phyloP scores from a whole-genome alignment of 768 basidiomycete genomes.

The Calocybe cyanea region DNA sequence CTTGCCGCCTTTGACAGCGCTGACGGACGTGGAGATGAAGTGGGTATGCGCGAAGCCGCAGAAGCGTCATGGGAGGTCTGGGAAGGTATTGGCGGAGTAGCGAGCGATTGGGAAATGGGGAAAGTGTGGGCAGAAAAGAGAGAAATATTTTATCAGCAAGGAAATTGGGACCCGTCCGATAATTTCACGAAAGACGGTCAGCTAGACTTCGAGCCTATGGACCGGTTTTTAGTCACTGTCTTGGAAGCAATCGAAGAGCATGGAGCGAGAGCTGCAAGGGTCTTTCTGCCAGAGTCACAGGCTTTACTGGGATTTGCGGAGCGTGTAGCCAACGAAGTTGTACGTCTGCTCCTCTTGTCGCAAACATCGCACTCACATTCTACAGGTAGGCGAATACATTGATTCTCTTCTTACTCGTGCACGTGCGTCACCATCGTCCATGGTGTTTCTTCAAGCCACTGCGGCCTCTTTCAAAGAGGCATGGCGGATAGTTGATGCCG shows the following conservation, averaged over 20 bases:
- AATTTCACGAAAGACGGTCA: conserved; percentile 74
- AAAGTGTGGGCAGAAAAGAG: conserved; percentile 95
- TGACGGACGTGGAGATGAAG: conserved; percentile 70
- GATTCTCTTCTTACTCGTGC: conserved; percentile 72
- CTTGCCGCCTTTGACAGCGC: conserved; percentile 89
- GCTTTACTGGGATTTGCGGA: conserved; percentile 84
- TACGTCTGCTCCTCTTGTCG: conserved; percentile 28
- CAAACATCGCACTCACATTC: conserved; percentile 1
- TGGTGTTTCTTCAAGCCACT: conserved; percentile 74
- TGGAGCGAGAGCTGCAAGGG: conserved; percentile 74
- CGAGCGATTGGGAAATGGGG: conserved; percentile 84
- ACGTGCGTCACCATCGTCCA: conserved; percentile 45
- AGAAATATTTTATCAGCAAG: conserved; percentile 88
- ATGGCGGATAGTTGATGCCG: conserved; percentile 79
- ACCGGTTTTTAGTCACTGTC: conserved; percentile 75
- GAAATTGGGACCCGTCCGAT: conserved; percentile 72
- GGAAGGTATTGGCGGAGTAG: conserved; percentile 17
- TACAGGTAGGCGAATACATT: conserved; percentile 88
- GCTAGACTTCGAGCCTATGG: conserved; percentile 92
- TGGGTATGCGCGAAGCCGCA: conserved; percentile 76
- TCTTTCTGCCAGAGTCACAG: conserved; percentile 79
- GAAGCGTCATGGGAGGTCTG: conserved; percentile 85
- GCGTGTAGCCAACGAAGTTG: conserved; percentile 74
- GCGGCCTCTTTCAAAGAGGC: conserved; percentile 89
- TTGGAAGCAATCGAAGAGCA: conserved; percentile 65